Percentiles rank a stretch among this genome's conserved stretches.
Conservation (phyloP, 805 yeast species). For the Saturnispora hagleri region DNA sequence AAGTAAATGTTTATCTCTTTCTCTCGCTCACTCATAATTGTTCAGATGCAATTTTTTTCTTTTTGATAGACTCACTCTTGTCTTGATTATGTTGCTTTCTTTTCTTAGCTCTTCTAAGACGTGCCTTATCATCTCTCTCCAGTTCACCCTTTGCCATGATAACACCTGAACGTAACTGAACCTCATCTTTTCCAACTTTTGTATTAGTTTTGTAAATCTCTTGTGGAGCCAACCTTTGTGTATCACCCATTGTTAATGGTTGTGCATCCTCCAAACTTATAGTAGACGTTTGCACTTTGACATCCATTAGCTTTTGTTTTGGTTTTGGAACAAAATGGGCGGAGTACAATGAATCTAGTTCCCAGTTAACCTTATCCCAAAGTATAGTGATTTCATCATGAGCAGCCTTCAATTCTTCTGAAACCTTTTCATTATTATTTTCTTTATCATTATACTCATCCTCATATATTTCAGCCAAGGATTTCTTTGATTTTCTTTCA, state of each 20-base stretch:
- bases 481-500: conserved; percentile 76
- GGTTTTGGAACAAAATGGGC: conserved; percentile 94
- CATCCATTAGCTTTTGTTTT: conserved; percentile 65
- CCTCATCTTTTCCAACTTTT: conserved; percentile 43
- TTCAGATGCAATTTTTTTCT: conserved; percentile 18
- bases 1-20: not conserved
- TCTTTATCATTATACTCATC: conserved; percentile 54
- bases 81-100: conserved; percentile 42
- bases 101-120: conserved; percentile 80
- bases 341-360: conserved; percentile 83
- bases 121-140: conserved; percentile 74
- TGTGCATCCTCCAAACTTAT: conserved; percentile 94
- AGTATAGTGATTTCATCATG: conserved; percentile 72
- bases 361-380: conserved; percentile 53
- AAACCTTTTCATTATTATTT: conserved; percentile 28
- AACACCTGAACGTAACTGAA: conserved; percentile 65
- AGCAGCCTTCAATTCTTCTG: conserved; percentile 57
- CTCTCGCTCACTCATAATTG: conserved; percentile 5
- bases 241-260: conserved; percentile 72
- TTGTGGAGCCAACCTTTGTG: conserved; percentile 84
- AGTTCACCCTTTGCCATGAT: conserved; percentile 76
- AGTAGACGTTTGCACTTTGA: conserved; percentile 75
- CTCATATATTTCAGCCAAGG: conserved; percentile 87
- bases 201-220: conserved; percentile 61
- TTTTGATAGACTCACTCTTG: conserved; percentile 24